phyloP scores from a whole-genome alignment of 1,284 basidiomycete species.

The Trametes polyzona region DNA sequence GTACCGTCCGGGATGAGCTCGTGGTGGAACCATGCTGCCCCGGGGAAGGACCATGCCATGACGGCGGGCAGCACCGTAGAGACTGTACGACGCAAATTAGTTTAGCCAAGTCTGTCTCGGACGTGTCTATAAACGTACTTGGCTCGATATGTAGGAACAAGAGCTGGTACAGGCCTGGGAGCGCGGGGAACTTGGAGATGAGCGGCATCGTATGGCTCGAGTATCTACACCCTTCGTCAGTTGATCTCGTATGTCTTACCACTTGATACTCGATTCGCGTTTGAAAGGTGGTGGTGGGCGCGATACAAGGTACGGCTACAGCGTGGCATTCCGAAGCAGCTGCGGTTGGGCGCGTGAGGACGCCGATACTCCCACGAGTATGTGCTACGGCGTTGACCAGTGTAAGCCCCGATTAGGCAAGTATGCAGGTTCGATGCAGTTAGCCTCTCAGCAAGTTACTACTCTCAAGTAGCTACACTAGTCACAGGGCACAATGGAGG shows the following conservation, averaged over 20 bases:
- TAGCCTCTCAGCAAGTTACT: background rate
- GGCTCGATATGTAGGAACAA: slow-evolving; percentile 76
- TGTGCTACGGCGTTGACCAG: background rate
- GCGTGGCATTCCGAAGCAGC: background rate
- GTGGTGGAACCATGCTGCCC: slow-evolving; percentile 72
- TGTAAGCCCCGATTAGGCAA: slow-evolving; percentile 1
- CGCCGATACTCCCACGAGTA: background rate
- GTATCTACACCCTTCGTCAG: too few species aligned
- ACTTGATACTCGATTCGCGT: too few species aligned
- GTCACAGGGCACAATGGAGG: background rate
- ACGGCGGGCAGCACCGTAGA: slow-evolving; percentile 63
- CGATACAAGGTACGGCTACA: background rate
- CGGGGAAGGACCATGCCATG: slow-evolving; percentile 63
- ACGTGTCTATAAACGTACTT: slow-evolving; percentile 40
- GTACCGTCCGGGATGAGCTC: slow-evolving; percentile 60
- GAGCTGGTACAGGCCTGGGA: slow-evolving; percentile 68
- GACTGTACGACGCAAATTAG: slow-evolving; percentile 39
- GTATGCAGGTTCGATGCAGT: background rate
- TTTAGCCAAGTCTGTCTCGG: background rate
- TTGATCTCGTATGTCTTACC: too few species aligned
- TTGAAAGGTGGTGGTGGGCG: background rate
- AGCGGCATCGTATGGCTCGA: slow-evolving; percentile 8
- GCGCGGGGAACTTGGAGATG: slow-evolving; percentile 56
- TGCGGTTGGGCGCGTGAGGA: background rate
- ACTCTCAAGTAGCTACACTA: background rate